Base-by-base conservation (phyloP, 306 rosid species). In the Rubus idaeus region DNA sequence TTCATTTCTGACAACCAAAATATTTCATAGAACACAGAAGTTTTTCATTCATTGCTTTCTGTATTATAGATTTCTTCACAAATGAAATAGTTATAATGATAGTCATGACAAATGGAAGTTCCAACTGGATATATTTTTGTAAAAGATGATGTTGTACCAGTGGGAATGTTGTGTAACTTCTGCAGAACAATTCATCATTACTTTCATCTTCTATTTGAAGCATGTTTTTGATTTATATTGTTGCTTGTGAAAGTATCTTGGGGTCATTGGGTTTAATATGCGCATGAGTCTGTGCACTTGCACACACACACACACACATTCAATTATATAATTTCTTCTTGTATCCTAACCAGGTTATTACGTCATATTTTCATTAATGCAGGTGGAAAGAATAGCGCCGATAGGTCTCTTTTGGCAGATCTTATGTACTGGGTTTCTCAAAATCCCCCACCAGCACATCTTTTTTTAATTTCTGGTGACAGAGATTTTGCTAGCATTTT, bases 371-470 rank as follows among this genome's bases (percentile, higher is more conserved):
- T 10, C 18, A 68, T 77, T 49, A 64, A 69, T 86, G 87, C 92
- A 95, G 99, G 94, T 84, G 94, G 91, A 79, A 92, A 89, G 79
- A 92, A 88, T 71, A 89, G 87, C 74, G 97, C 97, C 8, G 92
- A 92, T 84, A 85, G 91, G 83, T 87, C 90, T 78, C 93, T 94
- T 83, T 89, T 94, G 70, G 70, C 87, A 47, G 91, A 91, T 81
- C 97, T 95, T 47, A 80, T 92, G 97, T 78, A 66, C 77, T 95
- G 97, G 97, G 94, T 92, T 83, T 88, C 99, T 65, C 95, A 87
- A 79, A 90, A 92, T 83, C 97, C 99, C 79, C 99, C 99, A 46
- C 99, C 97, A 9, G 99, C 99, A 12, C 97, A 95, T 86, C 84
- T 92, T 67, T 88, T 95, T 76, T 77, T 95, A 75, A 95, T 95